phyloP scores from a whole-genome alignment of 352 stramenopile genomes.

The Halophytophthora batemanensis region DNA sequence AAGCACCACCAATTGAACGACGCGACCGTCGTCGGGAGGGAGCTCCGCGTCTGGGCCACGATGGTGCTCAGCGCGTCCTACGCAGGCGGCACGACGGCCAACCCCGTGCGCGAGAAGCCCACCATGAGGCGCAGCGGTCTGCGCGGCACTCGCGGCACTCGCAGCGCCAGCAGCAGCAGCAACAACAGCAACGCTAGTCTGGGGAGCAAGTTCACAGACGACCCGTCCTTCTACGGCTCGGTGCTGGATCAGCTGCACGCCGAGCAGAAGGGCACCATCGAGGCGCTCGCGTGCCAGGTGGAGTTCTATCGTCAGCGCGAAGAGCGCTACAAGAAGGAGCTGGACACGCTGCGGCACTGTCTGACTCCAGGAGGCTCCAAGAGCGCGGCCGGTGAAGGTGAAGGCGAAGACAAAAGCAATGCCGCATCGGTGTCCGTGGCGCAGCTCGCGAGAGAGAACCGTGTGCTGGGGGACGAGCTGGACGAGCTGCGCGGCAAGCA shows the following conservation, averaged over 20 bases:
- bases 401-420: slow-evolving; percentile 18
- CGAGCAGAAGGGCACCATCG: slow-evolving; percentile 81
- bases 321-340: slow-evolving; percentile 62
- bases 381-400: too few relatives aligned
- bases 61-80: too few relatives aligned
- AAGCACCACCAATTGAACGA: too few relatives aligned
- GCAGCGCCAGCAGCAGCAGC: slow-evolving; percentile 18
- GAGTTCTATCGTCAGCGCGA: slow-evolving; percentile 79
- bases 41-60: too few relatives aligned
- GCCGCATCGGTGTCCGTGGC: slow-evolving; percentile 29
- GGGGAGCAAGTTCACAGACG: slow-evolving; percentile 32
- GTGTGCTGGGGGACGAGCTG: slow-evolving; percentile 54
- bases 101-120: slow-evolving; percentile 20
- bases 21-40: too few relatives aligned
- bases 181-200: slow-evolving; percentile 15
- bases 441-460: slow-evolving; percentile 53
- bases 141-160: too few relatives aligned
- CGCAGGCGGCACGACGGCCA: too few relatives aligned
- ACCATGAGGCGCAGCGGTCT: slow-evolving; percentile 12
- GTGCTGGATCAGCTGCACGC: slow-evolving; percentile 75
- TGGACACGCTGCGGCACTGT: slow-evolving; percentile 48
- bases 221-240: slow-evolving; percentile 44
- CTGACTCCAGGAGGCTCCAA: too few relatives aligned
- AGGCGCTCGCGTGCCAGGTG: slow-evolving; percentile 69
- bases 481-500: slow-evolving; percentile 41